phyloP scores from a whole-genome alignment of 306 rosid species.

The Quercus dentata region DNA sequence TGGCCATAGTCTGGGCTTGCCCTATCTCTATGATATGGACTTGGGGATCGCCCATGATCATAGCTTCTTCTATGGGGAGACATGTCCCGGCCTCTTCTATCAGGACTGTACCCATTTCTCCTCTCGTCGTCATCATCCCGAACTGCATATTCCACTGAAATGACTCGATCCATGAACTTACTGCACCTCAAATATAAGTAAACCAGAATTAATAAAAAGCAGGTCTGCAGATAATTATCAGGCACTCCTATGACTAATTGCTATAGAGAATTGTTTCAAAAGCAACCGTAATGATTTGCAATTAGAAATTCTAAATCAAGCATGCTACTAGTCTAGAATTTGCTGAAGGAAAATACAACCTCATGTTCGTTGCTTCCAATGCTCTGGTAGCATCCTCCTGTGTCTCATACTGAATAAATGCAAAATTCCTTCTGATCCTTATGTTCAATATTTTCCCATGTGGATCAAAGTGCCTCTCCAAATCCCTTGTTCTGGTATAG shows the following conservation, averaged over 20 bases:
- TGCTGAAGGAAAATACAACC: slow-evolving; percentile 43
- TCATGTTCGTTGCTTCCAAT: slow-evolving; percentile 65
- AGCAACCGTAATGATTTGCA: background rate
- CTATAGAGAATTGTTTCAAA: background rate
- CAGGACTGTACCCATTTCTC: slow-evolving; percentile 74
- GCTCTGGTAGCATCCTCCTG: slow-evolving; percentile 84
- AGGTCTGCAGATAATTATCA: background rate
- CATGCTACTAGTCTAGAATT: background rate
- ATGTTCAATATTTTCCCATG: slow-evolving; percentile 68
- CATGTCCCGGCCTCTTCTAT: slow-evolving; percentile 61
- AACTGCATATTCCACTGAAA: slow-evolving; percentile 81
- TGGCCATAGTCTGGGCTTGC: slow-evolving; percentile 82
- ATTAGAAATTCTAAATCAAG: background rate
- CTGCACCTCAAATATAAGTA: slow-evolving; percentile 39
- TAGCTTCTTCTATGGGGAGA: slow-evolving; percentile 66
- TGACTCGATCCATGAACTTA: slow-evolving; percentile 79
- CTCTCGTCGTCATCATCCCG: slow-evolving; percentile 77
- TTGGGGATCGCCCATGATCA: slow-evolving; percentile 69
- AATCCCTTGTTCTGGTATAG: slow-evolving; percentile 74
- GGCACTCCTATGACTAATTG: background rate
- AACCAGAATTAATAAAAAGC: slow-evolving; percentile 6
- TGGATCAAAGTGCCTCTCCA: slow-evolving; percentile 78
- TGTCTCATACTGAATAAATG: slow-evolving; percentile 71
- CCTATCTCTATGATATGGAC: slow-evolving; percentile 72
- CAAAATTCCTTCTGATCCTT: slow-evolving; percentile 84